Conservation (phyloP, 1,284 basidiomycete genomes). For the Taiwanofungus camphoratus region DNA sequence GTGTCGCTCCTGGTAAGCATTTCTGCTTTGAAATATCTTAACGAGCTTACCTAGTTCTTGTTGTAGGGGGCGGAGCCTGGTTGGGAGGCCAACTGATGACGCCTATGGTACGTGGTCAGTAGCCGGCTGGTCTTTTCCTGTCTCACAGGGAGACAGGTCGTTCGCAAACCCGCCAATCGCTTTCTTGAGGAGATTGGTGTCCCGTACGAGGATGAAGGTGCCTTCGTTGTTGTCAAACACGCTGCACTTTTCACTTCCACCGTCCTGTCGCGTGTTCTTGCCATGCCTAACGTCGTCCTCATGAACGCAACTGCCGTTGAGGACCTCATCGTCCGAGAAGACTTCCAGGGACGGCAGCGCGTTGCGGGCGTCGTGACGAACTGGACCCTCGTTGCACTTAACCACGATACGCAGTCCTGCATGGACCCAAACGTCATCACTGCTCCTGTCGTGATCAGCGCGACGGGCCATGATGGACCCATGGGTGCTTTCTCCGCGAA, state of each 20-base stretch:
- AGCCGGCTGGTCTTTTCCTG: not conserved
- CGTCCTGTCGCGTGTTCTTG: conserved; percentile 68
- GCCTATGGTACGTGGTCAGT: conserved; percentile 52
- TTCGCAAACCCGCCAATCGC: conserved; percentile 76
- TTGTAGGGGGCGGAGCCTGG: conserved; percentile 67
- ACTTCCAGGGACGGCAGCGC: conserved; percentile 55
- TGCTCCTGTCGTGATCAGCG: conserved; percentile 67
- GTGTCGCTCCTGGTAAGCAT: conserved; percentile 57
- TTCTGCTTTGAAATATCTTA: too few relatives aligned
- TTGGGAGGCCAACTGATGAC: conserved; percentile 82
- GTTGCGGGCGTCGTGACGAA: conserved; percentile 84
- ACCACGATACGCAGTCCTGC: conserved; percentile 79
- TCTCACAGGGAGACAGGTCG: conserved; percentile 40
- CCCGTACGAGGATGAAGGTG: conserved; percentile 78
- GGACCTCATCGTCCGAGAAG: conserved; percentile 66
- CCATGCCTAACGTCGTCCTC: conserved; percentile 68
- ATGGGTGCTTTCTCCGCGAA: conserved; percentile 87
- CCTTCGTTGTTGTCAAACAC: conserved; percentile 78
- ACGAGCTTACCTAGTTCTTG: too few relatives aligned
- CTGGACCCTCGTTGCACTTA: conserved; percentile 80
- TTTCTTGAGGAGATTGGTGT: conserved; percentile 73
- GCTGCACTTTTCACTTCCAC: conserved; percentile 82
- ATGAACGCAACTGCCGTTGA: conserved; percentile 78
- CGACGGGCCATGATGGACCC: conserved; percentile 73
- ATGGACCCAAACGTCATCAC: conserved; percentile 88